Evolutionary conservation across 2,329 filamentous ascomycete genomes (phyloP).

Genomic region (Chaetomiaceae sp.): DNA sequence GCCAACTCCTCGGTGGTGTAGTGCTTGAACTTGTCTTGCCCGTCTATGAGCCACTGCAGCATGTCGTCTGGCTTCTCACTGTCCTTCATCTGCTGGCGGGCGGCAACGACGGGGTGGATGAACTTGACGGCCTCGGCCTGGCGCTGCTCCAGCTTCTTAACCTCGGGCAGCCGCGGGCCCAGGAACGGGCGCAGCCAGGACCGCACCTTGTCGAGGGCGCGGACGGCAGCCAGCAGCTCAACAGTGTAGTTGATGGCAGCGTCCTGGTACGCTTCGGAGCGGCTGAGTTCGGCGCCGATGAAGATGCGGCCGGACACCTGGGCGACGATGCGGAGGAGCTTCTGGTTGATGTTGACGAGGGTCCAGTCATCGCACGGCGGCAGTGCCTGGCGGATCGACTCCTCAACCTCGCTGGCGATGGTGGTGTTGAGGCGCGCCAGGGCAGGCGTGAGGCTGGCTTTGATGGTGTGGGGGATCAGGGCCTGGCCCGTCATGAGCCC

Average conservation of each 20-base stretch:
- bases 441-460: constrained; percentile 32
- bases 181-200: constrained; percentile 34
- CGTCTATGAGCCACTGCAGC: constrained; percentile 44
- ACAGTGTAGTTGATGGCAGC: constrained; percentile 46
- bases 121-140: constrained; percentile 33
- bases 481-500: constrained; percentile 26
- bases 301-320: constrained; percentile 45
- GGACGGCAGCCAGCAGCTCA: constrained; percentile 36
- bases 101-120: constrained; percentile 34
- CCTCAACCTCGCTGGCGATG: constrained; percentile 37
- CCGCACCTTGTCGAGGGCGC: constrained; percentile 28
- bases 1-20: constrained; percentile 35
- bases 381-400: constrained; percentile 33
- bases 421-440: constrained; percentile 36
- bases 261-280: constrained; percentile 41
- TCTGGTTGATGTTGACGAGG: constrained; percentile 36
- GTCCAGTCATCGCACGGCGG: constrained; percentile 39
- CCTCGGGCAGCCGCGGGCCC: constrained; percentile 32
- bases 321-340: constrained; percentile 43
- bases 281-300: constrained; percentile 44
- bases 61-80: constrained; percentile 41
- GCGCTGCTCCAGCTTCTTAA: constrained; percentile 33
- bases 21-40: constrained; percentile 33
- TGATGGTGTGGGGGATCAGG: constrained; percentile 31
- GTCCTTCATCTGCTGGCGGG: constrained; percentile 27